phyloP scores from a whole-genome alignment of 2,329 filamentous ascomycete genomes.

The Ophioceras dolichostomum region DNA sequence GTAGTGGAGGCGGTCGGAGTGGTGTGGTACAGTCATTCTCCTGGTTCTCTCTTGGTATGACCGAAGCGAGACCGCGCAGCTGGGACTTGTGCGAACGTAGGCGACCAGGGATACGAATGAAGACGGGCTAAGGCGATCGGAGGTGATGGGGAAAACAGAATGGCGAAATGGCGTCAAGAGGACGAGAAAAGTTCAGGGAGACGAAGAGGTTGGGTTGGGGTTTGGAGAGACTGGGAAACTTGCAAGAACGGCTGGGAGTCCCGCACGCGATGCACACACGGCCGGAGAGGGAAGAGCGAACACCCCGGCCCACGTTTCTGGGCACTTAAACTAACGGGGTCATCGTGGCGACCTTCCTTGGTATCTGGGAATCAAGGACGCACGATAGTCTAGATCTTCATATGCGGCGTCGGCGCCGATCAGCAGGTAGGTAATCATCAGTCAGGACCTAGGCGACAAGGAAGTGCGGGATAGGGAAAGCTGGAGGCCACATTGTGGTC shows the following conservation, averaged over 20 bases:
- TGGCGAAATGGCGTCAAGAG: neutral
- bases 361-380: neutral
- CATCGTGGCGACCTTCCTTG: neutral
- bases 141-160: neutral
- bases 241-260: neutral
- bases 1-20: too few species aligned
- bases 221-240: too few species aligned
- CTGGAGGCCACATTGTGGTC: neutral
- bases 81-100: neutral
- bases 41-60: neutral
- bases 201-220: too few species aligned
- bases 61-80: too few species aligned
- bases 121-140: neutral
- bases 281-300: neutral
- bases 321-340: neutral
- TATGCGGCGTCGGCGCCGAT: too few species aligned
- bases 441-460: neutral
- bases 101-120: neutral
- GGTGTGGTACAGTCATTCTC: neutral
- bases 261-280: neutral
- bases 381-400: too few species aligned
- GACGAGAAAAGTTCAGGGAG: too few species aligned
- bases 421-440: too few species aligned
- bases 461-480: neutral
- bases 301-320: neutral